Base-by-base conservation (phyloP, 352 stramenopile genomes). In the Pythium sukuiense region DNA sequence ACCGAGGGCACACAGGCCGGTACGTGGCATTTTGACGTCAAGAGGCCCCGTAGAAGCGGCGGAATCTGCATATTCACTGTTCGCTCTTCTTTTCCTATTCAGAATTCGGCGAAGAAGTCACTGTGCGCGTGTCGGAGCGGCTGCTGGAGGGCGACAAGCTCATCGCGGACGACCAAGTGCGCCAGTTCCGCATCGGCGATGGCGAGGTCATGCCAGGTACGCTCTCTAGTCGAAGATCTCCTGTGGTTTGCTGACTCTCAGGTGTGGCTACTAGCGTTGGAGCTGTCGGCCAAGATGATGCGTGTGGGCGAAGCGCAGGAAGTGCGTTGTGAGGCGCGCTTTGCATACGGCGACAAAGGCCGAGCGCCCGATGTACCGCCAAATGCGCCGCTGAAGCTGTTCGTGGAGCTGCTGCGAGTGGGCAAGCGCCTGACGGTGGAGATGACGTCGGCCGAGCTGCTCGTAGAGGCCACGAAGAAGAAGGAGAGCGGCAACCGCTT, bases 71-170 rank as follows among this genome's bases (percentile, higher is more conserved):
- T 41, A 16, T 35, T 57, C 12, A 11, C 63, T 16, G 48, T 1
- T 20, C n/a, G 5, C 14, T 49, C n/a, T 26, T 43, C 29, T 46
- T n/a, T 11, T 20, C 35, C 29, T 33, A 18, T 53, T 53, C 61
- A 92, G 86, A 94, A 64, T 94, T 92, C 65, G 84, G 84, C 32
- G 82, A 94, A 63, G 83, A 92, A 77, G 82, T 92, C 63, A 87
- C 76, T 35, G 71, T 94, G 46, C 80, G 70, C 12, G 92, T 87
- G 75, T 89, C 81, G 30, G 81, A 74, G 48, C 81, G 74, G 59
- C 65, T 82, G 41, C 74, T 89, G 20, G 76, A 80, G 41, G 79
- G 73, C 9, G 77, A 77, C 24, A 59, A 66, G 43, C 69, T 75
- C 8, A 73, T 90, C 39, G 55, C 63, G 6, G 33, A 74, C 6